Evolutionary conservation across 2,329 filamentous ascomycete genomes (phyloP).

Genomic region (Ophiocordyceps sinensis): DNA sequence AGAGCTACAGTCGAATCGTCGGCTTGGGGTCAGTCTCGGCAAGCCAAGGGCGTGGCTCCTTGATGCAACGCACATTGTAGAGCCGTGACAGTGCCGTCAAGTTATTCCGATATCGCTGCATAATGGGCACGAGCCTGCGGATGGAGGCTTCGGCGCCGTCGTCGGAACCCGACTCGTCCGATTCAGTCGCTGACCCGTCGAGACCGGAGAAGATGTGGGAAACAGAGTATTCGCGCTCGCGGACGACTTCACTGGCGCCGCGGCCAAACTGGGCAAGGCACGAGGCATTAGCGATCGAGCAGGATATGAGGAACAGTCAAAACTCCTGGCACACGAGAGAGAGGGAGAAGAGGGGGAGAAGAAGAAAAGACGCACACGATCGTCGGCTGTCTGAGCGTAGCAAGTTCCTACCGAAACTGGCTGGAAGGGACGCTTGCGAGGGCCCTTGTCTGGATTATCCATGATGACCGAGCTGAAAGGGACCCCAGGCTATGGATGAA

Average conservation of each 20-base stretch:
- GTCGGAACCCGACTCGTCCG: constrained; percentile 12
- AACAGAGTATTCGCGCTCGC: constrained; percentile 17
- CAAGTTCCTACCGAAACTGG: constrained; percentile 20
- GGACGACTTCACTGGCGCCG: constrained; percentile 16
- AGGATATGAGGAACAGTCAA: too few relatives aligned
- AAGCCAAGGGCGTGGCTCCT: background rate
- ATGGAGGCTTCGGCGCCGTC: constrained; percentile 10
- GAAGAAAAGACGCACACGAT: constrained; percentile 16
- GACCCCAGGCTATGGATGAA: too few relatives aligned
- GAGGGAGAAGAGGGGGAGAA: background rate
- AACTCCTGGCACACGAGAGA: too few relatives aligned
- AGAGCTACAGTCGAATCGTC: constrained; percentile 27
- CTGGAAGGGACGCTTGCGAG: constrained; percentile 5
- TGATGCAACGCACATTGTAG: constrained; percentile 28
- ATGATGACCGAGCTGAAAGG: background rate
- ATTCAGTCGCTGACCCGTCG: constrained; percentile 12
- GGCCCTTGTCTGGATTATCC: background rate
- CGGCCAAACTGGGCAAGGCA: constrained; percentile 18
- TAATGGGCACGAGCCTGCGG: constrained; percentile 15
- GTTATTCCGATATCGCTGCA: constrained; percentile 34
- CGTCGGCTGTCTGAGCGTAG: constrained; percentile 20
- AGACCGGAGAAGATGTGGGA: background rate
- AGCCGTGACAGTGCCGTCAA: constrained; percentile 42
- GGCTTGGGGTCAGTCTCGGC: background rate
- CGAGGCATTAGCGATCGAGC: background rate